Evolutionary conservation across 495 filamentous ascomycete species (phyloP).

Genomic region (Penicillium steckii): DNA sequence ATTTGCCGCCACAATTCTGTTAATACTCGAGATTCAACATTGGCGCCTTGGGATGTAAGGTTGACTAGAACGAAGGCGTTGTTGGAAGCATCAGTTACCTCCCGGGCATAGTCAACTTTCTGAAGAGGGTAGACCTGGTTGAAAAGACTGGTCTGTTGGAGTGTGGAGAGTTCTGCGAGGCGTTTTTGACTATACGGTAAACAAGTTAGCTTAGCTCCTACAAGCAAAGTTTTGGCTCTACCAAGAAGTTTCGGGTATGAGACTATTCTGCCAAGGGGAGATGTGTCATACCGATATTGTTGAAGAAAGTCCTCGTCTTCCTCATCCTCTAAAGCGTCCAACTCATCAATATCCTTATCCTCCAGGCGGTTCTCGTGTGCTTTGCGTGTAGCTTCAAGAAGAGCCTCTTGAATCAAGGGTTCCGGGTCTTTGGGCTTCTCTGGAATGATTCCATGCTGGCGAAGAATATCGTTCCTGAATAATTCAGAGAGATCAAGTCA

Average conservation of each 20-base stretch:
- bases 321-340: constrained; percentile 92
- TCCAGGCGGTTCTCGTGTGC: constrained; percentile 90
- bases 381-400: constrained; percentile 72
- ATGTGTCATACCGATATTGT: constrained; percentile 61
- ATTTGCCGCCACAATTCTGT: constrained; percentile 85
- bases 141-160: constrained; percentile 73
- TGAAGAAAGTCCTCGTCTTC: constrained; percentile 90
- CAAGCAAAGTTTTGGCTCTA: neutral
- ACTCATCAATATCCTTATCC: constrained; percentile 88
- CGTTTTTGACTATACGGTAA: constrained; percentile 63
- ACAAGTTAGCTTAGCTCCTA: constrained; percentile 15
- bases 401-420: constrained; percentile 92
- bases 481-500: constrained; percentile 3
- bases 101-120: constrained; percentile 86
- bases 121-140: constrained; percentile 91
- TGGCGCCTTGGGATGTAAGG: constrained; percentile 75
- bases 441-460: constrained; percentile 92
- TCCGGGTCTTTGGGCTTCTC: constrained; percentile 95
- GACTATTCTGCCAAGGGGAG: neutral
- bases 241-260: neutral
- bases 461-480: constrained; percentile 94
- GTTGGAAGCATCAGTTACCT: constrained; percentile 88
- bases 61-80: constrained; percentile 77
- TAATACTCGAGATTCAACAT: constrained; percentile 78
- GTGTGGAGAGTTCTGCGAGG: constrained; percentile 70